Evolutionary conservation across 768 basidiomycete genomes (phyloP), one percentile per base, ranked within the genome.

Genomic region (Cytidiella melzeri): DNA sequence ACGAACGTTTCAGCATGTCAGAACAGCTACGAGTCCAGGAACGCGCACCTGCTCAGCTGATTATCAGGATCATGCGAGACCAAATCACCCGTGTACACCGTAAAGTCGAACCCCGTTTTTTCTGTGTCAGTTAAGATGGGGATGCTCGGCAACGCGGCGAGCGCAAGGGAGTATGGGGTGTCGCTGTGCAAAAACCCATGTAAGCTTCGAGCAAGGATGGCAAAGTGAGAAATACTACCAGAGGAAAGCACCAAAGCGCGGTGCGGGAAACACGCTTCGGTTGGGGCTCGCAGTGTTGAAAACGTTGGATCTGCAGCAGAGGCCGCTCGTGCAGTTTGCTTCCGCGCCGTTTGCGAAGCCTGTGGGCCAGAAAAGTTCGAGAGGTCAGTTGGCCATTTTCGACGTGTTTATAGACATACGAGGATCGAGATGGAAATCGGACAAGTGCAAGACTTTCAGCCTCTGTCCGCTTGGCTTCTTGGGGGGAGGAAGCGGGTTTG

Each of bases 341-440:
- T 87, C 86, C 1, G 84, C 67, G 19, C 82, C 80, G 20, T 76
- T 87, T 21, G 81, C 72, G 57, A 77, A 87, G 20, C 86, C 84
- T 86, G 53, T 1, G 18, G 7, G 28, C 18, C 4, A n/a, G n/a
- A n/a, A 42, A 18, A 40, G 18, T 3, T 42, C 48, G 53, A 10
- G 48, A 41, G 24, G 28, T 43, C 45, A 12, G n/a, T n/a, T n/a
- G n/a, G n/a, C n/a, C n/a, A 38, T 39, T 18, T 24, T 42, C 41
- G 42, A 45, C 1, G 9, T 26, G n/a, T 23, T 13, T 26, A 21
- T 21, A n/a, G 18, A 57, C 74, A 43, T 56, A 83, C 85, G 75
- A 34, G 86, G 81, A 62, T 89, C 87, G 44, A 90, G 65, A 61
- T 88, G 87, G 49, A 86, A 71, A 58, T 89, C 87, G 1, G 84